Evolutionary conservation across 495 filamentous ascomycete species (phyloP).

Genomic region (Pseudevernia furfuracea): DNA sequence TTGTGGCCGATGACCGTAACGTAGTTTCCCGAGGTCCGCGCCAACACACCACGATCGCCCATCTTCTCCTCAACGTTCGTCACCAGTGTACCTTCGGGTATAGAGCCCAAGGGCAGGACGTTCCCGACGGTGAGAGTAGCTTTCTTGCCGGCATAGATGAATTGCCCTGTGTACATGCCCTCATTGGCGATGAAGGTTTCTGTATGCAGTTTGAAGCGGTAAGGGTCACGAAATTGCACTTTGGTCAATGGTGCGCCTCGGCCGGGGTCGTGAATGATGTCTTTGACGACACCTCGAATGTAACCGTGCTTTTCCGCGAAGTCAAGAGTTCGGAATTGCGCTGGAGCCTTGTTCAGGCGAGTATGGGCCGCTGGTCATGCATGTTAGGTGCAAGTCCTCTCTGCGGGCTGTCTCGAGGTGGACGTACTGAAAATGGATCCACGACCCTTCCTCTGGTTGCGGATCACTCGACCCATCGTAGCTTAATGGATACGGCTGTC

Average conservation of each 20-base stretch:
- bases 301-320: conserved; percentile 95
- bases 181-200: conserved; percentile 99
- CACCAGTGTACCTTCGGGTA: conserved; percentile 97
- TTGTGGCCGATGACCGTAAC: conserved; percentile 98
- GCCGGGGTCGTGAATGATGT: conserved; percentile 98
- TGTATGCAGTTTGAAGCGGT: conserved; percentile 81
- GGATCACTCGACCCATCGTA: conserved; percentile 73
- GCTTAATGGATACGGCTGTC: background rate
- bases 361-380: conserved; percentile 62
- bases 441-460: conserved; percentile 96
- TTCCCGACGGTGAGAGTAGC: conserved; percentile 92
- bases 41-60: conserved; percentile 91
- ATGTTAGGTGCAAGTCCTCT: conserved; percentile 34
- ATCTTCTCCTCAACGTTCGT: conserved; percentile 99
- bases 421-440: conserved; percentile 95
- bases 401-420: conserved; percentile 26
- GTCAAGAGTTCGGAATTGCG: conserved; percentile 92
- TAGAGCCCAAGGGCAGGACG: conserved; percentile 82
- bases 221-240: conserved; percentile 89
- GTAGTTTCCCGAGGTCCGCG: conserved; percentile 97
- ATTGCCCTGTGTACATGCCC: conserved; percentile 99
- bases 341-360: conserved; percentile 83
- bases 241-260: conserved; percentile 96
- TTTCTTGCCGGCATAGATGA: conserved; percentile 99
- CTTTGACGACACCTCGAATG: conserved; percentile 92